Conservation (phyloP, 306 rosid species). For the Castanopsis chinensis region DNA sequence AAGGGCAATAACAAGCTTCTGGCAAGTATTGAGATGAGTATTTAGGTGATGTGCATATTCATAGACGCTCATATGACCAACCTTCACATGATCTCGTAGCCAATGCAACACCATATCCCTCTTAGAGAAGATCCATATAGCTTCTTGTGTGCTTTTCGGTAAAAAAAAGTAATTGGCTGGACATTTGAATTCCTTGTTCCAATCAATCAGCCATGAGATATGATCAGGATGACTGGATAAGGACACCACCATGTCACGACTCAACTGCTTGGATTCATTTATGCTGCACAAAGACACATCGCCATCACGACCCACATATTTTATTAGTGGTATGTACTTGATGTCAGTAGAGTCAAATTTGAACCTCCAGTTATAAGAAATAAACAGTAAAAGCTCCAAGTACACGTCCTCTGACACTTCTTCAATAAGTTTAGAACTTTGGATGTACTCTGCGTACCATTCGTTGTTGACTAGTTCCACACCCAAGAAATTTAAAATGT, state of each 20-base stretch:
- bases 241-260: slow-evolving; percentile 16
- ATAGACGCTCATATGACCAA: slow-evolving; percentile 11
- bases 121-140: slow-evolving; percentile 17
- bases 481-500: slow-evolving; percentile 42
- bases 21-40: slow-evolving; percentile 1
- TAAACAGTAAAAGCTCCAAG: slow-evolving; percentile 46
- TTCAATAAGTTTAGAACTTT: slow-evolving; percentile 45
- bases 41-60: slow-evolving; percentile 33
- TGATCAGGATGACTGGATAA: slow-evolving; percentile 18
- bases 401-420: slow-evolving; percentile 51
- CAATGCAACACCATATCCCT: slow-evolving; percentile 37
- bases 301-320: slow-evolving; percentile 40
- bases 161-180: slow-evolving; percentile 32
- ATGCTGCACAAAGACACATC: slow-evolving; percentile 37
- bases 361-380: slow-evolving; percentile 40
- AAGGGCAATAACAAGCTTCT: slow-evolving; percentile 33
- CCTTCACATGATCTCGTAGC: slow-evolving; percentile 27
- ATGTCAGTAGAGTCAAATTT: slow-evolving; percentile 28
- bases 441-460: slow-evolving; percentile 71
- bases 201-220: slow-evolving; percentile 54
- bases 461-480: slow-evolving; percentile 38
- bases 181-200: slow-evolving; percentile 44
- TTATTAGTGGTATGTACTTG: slow-evolving; percentile 39
- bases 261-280: background rate
- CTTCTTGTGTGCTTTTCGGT: slow-evolving; percentile 52